A percentile compares a stretch with the other conserved stretches of the same genome.
Conservation (phyloP, 2,329 filamentous ascomycete genomes). For the Trichoderma lentiforme region DNA sequence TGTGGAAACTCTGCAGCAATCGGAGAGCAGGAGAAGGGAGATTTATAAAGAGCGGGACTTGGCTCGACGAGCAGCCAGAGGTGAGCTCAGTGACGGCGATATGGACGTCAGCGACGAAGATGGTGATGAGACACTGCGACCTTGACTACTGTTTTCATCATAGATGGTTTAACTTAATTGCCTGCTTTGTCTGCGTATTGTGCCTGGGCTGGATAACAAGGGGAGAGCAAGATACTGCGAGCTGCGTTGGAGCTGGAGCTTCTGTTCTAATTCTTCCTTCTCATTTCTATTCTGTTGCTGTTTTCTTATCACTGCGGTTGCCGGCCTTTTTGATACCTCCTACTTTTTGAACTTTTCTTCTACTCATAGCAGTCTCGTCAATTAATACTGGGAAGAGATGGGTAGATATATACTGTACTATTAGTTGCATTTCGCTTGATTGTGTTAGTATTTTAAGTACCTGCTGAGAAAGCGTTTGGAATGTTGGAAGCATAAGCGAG, state of each 20-base stretch:
- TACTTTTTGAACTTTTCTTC: background rate
- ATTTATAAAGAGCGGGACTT: conserved; percentile 63
- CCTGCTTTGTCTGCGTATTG: background rate
- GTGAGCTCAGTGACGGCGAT: conserved; percentile 43
- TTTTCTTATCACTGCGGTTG: background rate
- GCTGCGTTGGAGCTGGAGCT: background rate
- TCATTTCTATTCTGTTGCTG: background rate
- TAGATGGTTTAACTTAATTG: background rate
- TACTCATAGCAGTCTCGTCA: conserved; percentile 4
- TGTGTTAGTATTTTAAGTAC: conserved; percentile 6
- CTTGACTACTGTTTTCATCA: conserved; percentile 23
- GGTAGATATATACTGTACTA: conserved; percentile 10
- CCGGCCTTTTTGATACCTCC: conserved; percentile 6
- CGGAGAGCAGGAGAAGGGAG: conserved; percentile 65
- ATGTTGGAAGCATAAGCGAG: conserved; percentile 18
- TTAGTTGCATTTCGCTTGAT: conserved; percentile 9
- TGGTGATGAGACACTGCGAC: conserved; percentile 35
- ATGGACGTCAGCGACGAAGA: conserved; percentile 35
- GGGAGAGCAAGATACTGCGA: background rate
- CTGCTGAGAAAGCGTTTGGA: conserved; percentile 1
- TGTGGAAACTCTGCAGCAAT: conserved; percentile 76
- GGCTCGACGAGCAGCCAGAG: conserved; percentile 47
- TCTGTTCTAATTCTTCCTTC: background rate
- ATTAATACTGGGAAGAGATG: background rate
- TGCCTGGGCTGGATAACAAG: background rate